phyloP scores from a whole-genome alignment of 768 basidiomycete species.

The Rhodotorula diobovata region DNA sequence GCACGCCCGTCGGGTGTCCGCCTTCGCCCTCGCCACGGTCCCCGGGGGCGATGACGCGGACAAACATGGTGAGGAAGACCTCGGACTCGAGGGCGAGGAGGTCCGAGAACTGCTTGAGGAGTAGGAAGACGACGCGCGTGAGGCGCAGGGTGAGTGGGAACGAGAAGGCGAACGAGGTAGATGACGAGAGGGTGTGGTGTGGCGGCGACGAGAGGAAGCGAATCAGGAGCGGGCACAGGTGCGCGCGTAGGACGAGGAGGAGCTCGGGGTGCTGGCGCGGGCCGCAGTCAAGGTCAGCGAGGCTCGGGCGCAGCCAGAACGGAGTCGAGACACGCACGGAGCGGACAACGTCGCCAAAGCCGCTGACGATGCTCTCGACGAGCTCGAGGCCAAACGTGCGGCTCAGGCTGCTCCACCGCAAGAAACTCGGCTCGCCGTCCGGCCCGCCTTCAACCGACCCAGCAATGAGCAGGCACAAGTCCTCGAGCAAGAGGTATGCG shows the following conservation, averaged over 20 bases:
- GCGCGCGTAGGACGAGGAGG: slow-evolving; percentile 76
- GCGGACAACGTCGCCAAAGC: slow-evolving; percentile 79
- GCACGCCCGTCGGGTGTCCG: slow-evolving; percentile 41
- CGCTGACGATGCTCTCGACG: slow-evolving; percentile 91
- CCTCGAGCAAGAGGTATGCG: slow-evolving; percentile 82
- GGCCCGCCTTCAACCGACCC: slow-evolving; percentile 48
- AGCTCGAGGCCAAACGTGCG: slow-evolving; percentile 95
- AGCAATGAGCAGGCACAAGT: slow-evolving; percentile 82
- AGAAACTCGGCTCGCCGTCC: slow-evolving; percentile 65
- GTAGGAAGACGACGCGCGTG: slow-evolving; percentile 85
- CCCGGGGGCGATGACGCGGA: slow-evolving; percentile 49
- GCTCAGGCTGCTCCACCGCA: slow-evolving; percentile 74
- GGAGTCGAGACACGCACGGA: slow-evolving; percentile 54
- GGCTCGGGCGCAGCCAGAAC: not conserved
- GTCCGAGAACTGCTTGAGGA: slow-evolving; percentile 81
- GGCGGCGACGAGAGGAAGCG: slow-evolving; percentile 61
- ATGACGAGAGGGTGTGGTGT: slow-evolving; percentile 43
- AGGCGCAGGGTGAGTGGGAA: slow-evolving; percentile 70
- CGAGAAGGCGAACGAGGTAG: slow-evolving; percentile 30
- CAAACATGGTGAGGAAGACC: slow-evolving; percentile 66
- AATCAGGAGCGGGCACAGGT: slow-evolving; percentile 83
- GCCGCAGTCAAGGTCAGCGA: not conserved
- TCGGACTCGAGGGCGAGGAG: slow-evolving; percentile 79
- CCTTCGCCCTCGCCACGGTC: slow-evolving; percentile 45
- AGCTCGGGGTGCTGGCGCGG: slow-evolving; percentile 67